Percentiles rank a stretch among this genome's conserved stretches.
These are phyloP conservation scores for Backusella australiensis DNA, from an alignment of 192 early-diverging fungal genomes.

Conservation along the genomic window DNA sequence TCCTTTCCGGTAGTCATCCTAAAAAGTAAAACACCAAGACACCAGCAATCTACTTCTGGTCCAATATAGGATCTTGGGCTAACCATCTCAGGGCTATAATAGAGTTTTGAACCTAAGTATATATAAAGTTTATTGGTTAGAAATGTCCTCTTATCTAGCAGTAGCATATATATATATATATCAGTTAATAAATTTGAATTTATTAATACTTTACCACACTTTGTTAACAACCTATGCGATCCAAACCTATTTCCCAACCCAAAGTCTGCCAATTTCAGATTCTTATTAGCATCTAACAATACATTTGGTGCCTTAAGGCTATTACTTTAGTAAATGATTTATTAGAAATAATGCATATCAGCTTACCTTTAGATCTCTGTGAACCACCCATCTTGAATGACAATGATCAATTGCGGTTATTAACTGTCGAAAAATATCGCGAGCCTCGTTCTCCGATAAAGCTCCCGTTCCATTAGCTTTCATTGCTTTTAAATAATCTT, in stretches of 20 bases:
- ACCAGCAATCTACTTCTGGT: slow-evolving; percentile 95
- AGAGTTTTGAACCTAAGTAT: slow-evolving; percentile 67
- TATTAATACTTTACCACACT: slow-evolving; percentile 63
- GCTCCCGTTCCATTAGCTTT: slow-evolving; percentile 37
- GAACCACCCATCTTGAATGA: slow-evolving; percentile 67
- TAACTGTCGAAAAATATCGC: slow-evolving; percentile 78
- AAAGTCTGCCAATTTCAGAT: slow-evolving; percentile 88
- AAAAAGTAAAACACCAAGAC: slow-evolving; percentile 87
- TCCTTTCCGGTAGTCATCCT: slow-evolving; percentile 62
- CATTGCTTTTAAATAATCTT: slow-evolving; percentile 73
- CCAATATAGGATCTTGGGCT: slow-evolving; percentile 84
- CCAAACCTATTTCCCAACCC: slow-evolving; percentile 85
- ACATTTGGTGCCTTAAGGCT: slow-evolving; percentile 59
- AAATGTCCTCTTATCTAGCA: not conserved
- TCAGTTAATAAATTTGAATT: not conserved
- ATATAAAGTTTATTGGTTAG: not conserved
- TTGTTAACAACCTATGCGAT: slow-evolving; percentile 67
- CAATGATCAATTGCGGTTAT: slow-evolving; percentile 74
- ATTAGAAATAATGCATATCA: not conserved
- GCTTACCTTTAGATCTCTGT: slow-evolving; percentile 85
- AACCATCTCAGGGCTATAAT: slow-evolving; percentile 87
- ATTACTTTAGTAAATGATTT: not conserved
- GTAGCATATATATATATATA: not conserved
- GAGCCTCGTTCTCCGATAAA: slow-evolving; percentile 79
- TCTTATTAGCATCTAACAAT: slow-evolving; percentile 68